phyloP scores from a whole-genome alignment of 257 asterid species.

The Solanum neorickii region DNA sequence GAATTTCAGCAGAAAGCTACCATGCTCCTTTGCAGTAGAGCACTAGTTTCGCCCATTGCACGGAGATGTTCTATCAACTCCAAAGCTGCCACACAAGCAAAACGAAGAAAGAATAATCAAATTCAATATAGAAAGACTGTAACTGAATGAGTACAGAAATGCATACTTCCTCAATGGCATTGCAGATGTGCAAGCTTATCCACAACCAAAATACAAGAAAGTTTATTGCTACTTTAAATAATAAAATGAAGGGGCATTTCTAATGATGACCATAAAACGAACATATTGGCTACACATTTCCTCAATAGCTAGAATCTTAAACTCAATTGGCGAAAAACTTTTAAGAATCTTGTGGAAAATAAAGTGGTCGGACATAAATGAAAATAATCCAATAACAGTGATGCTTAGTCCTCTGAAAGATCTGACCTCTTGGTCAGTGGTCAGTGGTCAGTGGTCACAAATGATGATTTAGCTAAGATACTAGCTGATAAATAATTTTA shows the following conservation, averaged over 20 bases:
- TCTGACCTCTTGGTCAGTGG: neutral
- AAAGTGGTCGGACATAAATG: neutral
- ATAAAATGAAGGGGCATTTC: neutral
- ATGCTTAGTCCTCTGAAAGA: neutral
- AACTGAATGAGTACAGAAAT: neutral
- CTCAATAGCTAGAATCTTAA: neutral
- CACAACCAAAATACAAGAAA: neutral
- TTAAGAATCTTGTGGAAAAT: neutral
- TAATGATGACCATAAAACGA: neutral
- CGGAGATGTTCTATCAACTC: conserved; percentile 97
- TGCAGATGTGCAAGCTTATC: neutral
- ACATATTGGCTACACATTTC: neutral
- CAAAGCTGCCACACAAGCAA: conserved; percentile 44
- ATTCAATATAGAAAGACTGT: neutral
- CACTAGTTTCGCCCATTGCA: conserved; percentile 94
- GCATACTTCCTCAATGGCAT: neutral
- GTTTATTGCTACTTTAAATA: neutral
- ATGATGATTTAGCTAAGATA: neutral
- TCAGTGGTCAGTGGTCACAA: neutral
- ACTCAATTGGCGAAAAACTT: neutral
- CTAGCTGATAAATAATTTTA: neutral
- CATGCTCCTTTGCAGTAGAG: conserved; percentile 60
- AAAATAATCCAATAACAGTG: neutral
- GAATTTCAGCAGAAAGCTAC: conserved; percentile 22
- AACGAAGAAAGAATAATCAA: neutral